Percentiles rank a stretch among this genome's conserved stretches.
Conservation (phyloP, 495 filamentous ascomycete genomes). For the Clohesyomyces aquaticus region DNA sequence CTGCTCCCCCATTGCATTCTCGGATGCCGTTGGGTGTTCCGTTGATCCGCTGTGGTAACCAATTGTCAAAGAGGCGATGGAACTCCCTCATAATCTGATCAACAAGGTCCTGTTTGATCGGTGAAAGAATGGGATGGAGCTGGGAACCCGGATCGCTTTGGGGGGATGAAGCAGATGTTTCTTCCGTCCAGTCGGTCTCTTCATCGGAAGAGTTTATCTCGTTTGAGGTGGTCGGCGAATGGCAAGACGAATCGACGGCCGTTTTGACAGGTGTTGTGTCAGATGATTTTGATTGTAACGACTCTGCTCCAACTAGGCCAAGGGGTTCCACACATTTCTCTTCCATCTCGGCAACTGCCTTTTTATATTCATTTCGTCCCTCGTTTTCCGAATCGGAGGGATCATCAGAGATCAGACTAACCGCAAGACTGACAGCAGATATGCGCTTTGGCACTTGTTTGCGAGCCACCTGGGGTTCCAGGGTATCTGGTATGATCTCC, state of each 20-base stretch:
- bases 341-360: no score
- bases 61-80: slow-evolving; percentile 24
- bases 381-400: no score
- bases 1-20: slow-evolving; percentile 11
- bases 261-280: slow-evolving; percentile 16
- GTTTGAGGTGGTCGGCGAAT: slow-evolving; percentile 24
- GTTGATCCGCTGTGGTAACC: background rate
- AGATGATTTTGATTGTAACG: no score
- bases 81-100: slow-evolving; percentile 27
- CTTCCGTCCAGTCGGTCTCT: slow-evolving; percentile 34
- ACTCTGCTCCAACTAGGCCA: no score
- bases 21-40: no score
- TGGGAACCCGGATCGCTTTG: slow-evolving; percentile 18
- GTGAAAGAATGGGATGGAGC: slow-evolving; percentile 18
- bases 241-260: slow-evolving; percentile 28
- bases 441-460: no score
- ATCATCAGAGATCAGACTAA: no score
- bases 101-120: slow-evolving; percentile 25
- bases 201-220: slow-evolving; percentile 25
- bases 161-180: slow-evolving; percentile 10
- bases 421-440: no score
- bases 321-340: no score
- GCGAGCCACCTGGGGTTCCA: no score
- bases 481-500: no score
- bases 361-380: no score